Evolutionary conservation across 768 basidiomycete species (phyloP).

Genomic region (Strobilomyces confusus): DNA sequence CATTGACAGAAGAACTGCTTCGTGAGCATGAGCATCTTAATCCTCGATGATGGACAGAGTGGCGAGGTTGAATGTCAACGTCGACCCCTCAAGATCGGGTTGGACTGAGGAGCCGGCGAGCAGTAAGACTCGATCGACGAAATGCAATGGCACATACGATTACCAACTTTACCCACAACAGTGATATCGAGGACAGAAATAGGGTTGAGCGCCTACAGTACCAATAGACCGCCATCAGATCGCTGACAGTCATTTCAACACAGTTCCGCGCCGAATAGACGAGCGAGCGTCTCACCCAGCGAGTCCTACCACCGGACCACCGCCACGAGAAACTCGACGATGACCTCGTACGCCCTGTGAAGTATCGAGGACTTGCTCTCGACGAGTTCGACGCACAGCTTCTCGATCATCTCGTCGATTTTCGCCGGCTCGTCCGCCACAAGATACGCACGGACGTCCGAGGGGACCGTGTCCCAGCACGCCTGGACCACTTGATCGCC

Average conservation of each 20-base stretch:
- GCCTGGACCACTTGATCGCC: not conserved
- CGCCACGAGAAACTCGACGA: not conserved
- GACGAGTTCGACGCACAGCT: not conserved
- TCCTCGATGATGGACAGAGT: too few species aligned
- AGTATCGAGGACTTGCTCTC: not conserved
- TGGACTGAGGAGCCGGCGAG: too few species aligned
- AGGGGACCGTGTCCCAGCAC: not conserved
- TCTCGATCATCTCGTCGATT: not conserved
- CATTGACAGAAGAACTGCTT: too few species aligned
- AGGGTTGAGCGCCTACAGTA: too few species aligned
- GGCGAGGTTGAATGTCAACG: too few species aligned
- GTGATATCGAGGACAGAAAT: too few species aligned
- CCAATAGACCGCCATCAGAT: too few species aligned
- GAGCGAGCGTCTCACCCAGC: not conserved
- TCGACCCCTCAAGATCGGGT: too few species aligned
- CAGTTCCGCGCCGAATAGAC: not conserved
- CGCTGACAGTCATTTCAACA: not conserved
- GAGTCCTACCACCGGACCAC: not conserved
- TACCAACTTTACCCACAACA: too few species aligned
- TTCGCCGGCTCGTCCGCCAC: not conserved
- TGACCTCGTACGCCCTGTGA: not conserved
- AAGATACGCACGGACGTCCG: not conserved
- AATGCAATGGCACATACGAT: too few species aligned
- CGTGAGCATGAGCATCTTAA: too few species aligned
- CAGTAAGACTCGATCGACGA: too few species aligned